Evolutionary conservation across 495 filamentous ascomycete genomes (phyloP).

Genomic region (Neurospora sp.): DNA sequence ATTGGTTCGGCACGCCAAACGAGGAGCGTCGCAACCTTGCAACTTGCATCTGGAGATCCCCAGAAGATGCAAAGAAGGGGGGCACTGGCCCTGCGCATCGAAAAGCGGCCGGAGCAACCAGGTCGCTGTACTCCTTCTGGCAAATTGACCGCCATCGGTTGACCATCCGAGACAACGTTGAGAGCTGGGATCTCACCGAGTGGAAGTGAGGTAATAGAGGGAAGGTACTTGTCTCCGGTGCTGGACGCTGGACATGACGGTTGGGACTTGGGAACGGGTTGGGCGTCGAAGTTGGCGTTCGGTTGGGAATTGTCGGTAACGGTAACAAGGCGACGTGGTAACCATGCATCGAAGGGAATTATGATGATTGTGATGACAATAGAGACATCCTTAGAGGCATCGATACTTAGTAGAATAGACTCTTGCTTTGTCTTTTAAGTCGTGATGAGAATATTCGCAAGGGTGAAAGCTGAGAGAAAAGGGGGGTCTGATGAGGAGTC

Average conservation of each 20-base stretch:
- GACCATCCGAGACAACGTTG: slow-evolving; percentile 45
- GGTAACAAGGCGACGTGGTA: background rate
- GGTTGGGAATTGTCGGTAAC: background rate
- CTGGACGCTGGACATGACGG: background rate
- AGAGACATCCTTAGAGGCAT: background rate
- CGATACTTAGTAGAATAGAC: background rate
- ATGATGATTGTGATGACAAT: background rate
- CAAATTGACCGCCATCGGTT: slow-evolving; percentile 56
- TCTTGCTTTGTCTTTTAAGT: background rate
- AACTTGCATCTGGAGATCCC: slow-evolving; percentile 67
- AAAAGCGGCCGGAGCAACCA: slow-evolving; percentile 39
- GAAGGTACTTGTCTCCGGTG: background rate
- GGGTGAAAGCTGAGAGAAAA: background rate
- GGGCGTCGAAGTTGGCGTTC: background rate
- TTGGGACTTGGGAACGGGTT: background rate
- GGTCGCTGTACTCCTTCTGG: slow-evolving; percentile 46
- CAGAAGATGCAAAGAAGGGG: slow-evolving; percentile 58
- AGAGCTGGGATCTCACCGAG: slow-evolving; percentile 47
- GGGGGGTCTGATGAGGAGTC: background rate
- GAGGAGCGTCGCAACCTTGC: slow-evolving; percentile 56
- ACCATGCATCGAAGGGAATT: background rate
- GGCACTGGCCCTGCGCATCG: slow-evolving; percentile 51
- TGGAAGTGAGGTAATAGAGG: slow-evolving; percentile 30
- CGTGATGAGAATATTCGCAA: background rate
- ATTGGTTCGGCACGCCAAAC: slow-evolving; percentile 72